A percentile compares a stretch with the other conserved stretches of the same genome.
phyloP scores from a whole-genome alignment of 2,329 filamentous ascomycete genomes.

The Calonectria crousiana region DNA sequence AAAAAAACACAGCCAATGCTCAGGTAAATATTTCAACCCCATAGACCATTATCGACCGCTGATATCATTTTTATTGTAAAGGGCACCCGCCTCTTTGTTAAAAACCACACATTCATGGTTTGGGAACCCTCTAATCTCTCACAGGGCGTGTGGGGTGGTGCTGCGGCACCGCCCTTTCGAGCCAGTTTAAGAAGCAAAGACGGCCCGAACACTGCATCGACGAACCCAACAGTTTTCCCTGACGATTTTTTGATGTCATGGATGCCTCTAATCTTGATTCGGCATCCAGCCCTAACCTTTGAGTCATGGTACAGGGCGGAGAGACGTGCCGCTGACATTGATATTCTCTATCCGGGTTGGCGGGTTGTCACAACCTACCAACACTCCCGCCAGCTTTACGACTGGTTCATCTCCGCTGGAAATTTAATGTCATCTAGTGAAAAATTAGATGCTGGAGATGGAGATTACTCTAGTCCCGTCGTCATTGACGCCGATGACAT shows the following conservation, averaged over 20 bases:
- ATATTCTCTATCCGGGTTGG: background rate
- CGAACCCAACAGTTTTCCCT: background rate
- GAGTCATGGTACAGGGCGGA: constrained; percentile 12
- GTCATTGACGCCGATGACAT: constrained; percentile 9
- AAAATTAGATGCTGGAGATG: background rate
- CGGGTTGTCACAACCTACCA: background rate
- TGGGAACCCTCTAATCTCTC: constrained; percentile 5
- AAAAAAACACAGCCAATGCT: background rate
- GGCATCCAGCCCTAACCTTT: constrained; percentile 8
- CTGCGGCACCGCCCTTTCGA: background rate
- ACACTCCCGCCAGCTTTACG: constrained; percentile 1
- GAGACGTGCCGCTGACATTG: background rate
- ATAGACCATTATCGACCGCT: background rate
- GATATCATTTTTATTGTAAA: background rate
- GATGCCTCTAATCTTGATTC: constrained; percentile 7
- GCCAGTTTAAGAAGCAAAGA: background rate
- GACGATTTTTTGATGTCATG: constrained; percentile 1
- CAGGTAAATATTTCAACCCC: background rate
- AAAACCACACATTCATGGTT: background rate
- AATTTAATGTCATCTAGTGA: too few species aligned
- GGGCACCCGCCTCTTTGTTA: background rate
- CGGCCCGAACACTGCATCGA: background rate
- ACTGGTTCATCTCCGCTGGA: background rate
- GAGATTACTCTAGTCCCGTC: background rate
- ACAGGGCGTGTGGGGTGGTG: constrained; percentile 2